phyloP scores from a whole-genome alignment of 2,329 filamentous ascomycete genomes.

The Immersiporthe knoxdaviesiana region DNA sequence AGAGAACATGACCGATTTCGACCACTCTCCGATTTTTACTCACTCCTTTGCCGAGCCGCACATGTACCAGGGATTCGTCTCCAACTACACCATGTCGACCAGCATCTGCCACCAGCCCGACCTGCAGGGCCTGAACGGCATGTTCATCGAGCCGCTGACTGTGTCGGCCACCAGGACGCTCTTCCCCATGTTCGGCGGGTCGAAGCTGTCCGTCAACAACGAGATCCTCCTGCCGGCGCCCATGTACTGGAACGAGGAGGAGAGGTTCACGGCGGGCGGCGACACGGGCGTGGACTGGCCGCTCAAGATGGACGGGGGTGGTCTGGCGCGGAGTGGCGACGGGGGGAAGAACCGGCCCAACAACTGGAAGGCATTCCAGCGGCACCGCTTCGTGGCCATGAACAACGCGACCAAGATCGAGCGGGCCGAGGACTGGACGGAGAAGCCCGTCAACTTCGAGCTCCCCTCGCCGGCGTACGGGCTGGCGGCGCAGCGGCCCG shows the following conservation, averaged over 20 bases:
- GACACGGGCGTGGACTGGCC: slow-evolving; percentile 59
- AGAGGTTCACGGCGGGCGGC: slow-evolving; percentile 62
- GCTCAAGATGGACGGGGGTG: slow-evolving; percentile 56
- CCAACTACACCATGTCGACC: slow-evolving; percentile 63
- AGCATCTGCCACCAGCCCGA: slow-evolving; percentile 70
- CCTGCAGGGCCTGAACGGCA: slow-evolving; percentile 64
- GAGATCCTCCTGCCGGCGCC: slow-evolving; percentile 71
- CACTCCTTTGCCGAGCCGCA: slow-evolving; percentile 52
- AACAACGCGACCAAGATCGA: slow-evolving; percentile 66
- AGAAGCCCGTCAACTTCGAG: slow-evolving; percentile 56
- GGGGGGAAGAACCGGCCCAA: slow-evolving; percentile 61
- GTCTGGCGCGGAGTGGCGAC: slow-evolving; percentile 72
- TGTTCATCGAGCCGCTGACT: slow-evolving; percentile 64
- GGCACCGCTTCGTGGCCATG: slow-evolving; percentile 76
- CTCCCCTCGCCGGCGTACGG: slow-evolving; percentile 53
- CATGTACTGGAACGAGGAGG: slow-evolving; percentile 69
- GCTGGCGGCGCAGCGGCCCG: slow-evolving; percentile 49
- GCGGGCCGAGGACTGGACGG: slow-evolving; percentile 48
- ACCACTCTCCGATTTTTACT: slow-evolving; percentile 48
- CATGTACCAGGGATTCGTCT: slow-evolving; percentile 60
- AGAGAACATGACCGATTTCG: slow-evolving; percentile 48
- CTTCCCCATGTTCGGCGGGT: slow-evolving; percentile 69
- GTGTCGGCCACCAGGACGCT: slow-evolving; percentile 60
- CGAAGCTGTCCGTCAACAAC: slow-evolving; percentile 70
- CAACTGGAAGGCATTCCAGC: slow-evolving; percentile 75